These are phyloP conservation scores for Elsinoe australis DNA, from an alignment of 2,329 filamentous ascomycete species.

Conservation along the genomic window DNA sequence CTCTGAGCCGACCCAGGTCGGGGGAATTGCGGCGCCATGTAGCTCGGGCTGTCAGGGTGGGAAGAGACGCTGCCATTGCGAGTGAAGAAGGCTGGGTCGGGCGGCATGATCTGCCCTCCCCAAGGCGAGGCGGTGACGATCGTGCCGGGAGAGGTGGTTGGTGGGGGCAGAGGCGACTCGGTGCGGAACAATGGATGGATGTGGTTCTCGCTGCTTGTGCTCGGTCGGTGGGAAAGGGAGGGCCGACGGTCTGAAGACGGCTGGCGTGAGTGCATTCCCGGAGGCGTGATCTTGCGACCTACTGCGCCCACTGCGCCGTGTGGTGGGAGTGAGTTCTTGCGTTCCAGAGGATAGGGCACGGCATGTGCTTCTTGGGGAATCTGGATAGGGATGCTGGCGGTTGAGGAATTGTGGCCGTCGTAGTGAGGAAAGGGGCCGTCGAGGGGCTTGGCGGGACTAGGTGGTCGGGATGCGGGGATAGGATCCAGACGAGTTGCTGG, in stretches of 20 bases:
- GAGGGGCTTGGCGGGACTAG: conserved; percentile 54
- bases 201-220: conserved; percentile 50
- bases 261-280: background rate
- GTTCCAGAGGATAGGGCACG: conserved; percentile 19
- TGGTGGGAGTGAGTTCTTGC: conserved; percentile 8
- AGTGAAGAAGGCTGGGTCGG: conserved; percentile 2
- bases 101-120: conserved; percentile 53
- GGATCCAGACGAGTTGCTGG: conserved; percentile 56
- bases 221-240: conserved; percentile 18
- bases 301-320: conserved; percentile 5
- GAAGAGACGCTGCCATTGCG: background rate
- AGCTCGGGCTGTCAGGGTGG: background rate
- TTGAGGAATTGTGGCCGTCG: conserved; percentile 18
- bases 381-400: background rate
- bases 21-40: too few species aligned
- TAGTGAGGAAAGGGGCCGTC: conserved; percentile 41
- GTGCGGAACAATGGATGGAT: conserved; percentile 73
- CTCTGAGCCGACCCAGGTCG: too few species aligned
- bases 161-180: conserved; percentile 59
- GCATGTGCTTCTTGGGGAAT: conserved; percentile 17
- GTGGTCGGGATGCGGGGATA: conserved; percentile 60
- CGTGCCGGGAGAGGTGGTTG: conserved; percentile 60
- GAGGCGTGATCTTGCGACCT: conserved; percentile 17
- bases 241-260: conserved; percentile 20
- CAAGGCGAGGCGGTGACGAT: conserved; percentile 63